phyloP scores from a whole-genome alignment of 2,329 filamentous ascomycete genomes.

The Phyllosticta citriasiana region DNA sequence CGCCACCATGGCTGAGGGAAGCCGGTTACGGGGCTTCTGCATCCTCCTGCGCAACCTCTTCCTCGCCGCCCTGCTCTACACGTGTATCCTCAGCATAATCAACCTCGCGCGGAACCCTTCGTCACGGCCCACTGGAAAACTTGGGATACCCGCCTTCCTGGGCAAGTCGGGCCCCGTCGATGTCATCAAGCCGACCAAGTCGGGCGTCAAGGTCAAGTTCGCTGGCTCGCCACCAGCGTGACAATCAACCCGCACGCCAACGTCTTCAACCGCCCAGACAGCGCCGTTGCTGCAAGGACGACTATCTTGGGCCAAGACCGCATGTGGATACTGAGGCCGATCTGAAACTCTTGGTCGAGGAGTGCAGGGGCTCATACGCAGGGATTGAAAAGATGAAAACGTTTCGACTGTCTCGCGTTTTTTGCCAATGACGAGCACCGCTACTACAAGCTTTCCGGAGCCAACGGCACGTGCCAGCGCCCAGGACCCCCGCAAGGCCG shows the following conservation, averaged over 20 bases:
- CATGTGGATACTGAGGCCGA: constrained; percentile 45
- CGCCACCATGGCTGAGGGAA: constrained; percentile 25
- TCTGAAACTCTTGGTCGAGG: constrained; percentile 41
- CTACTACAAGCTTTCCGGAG: constrained; percentile 41
- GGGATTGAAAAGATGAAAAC: constrained; percentile 47
- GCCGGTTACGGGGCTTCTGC: constrained; percentile 22
- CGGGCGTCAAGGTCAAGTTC: constrained; percentile 33
- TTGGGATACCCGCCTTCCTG: constrained; percentile 32
- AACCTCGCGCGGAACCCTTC: constrained; percentile 32
- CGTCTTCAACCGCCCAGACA: constrained; percentile 44
- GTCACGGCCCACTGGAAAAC: constrained; percentile 29
- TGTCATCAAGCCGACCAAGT: constrained; percentile 31
- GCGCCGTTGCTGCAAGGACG: constrained; percentile 41
- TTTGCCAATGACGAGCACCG: constrained; percentile 39
- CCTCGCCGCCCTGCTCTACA: constrained; percentile 34
- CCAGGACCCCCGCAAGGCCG: constrained; percentile 32
- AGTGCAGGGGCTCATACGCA: constrained; percentile 42
- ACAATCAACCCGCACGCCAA: constrained; percentile 44
- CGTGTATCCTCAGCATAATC: constrained; percentile 32
- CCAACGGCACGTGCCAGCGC: constrained; percentile 29
- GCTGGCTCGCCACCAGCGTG: constrained; percentile 30
- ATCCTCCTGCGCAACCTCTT: constrained; percentile 34
- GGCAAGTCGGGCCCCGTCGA: constrained; percentile 32
- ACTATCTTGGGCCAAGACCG: constrained; percentile 41
- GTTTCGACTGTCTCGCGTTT: constrained; percentile 43